Base-by-base conservation (phyloP, 768 basidiomycete species). In the Cyathus striatus region DNA sequence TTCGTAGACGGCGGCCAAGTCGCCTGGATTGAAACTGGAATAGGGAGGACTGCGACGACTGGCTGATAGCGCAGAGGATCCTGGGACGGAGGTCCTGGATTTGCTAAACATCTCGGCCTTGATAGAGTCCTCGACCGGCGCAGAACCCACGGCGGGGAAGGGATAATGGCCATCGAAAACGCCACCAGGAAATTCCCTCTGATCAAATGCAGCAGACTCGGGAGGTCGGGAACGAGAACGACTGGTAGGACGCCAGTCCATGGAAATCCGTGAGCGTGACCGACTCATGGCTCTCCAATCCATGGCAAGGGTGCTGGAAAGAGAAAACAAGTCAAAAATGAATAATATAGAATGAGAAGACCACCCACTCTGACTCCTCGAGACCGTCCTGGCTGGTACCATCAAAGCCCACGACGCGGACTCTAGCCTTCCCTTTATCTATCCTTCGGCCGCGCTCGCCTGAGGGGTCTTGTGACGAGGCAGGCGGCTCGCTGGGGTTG, bases 281-380 rank as follows among this genome's bases (percentile, higher is more conserved):
- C 92, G 77, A 63, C 90, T 93, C 59, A 91, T 81, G 23, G 88
- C 83, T 38, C 91, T 76, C 93, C 92, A 96, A 57, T 95, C 93
- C 92, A 96, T 96, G 21, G 81, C 66, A 35, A 76, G 75, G 42
- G 70, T 68, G 46, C 83, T 82, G 45, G 41, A 47, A 47, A n/a
- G n/a, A n/a, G n/a, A n/a, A n/a, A n/a, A n/a, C n/a, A n/a, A n/a
- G n/a, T n/a, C n/a, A n/a, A n/a, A n/a, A n/a, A n/a, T n/a, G n/a
- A 59, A 55, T 52, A 49, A 45, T 49, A n/a, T 43, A 30, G 32
- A 20, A 37, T 35, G 34, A 21, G 44, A 43, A 50, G 41, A 40
- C 44, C 52, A 81, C 81, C 64, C 59, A 90, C 86, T 87, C 86
- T 50, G 79, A 73, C 52, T 86, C 85, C 54, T 90, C 82, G 46